These are phyloP conservation scores for Penicillium sp. DNA, from an alignment of 2,329 filamentous ascomycete genomes.

Conservation along the genomic window DNA sequence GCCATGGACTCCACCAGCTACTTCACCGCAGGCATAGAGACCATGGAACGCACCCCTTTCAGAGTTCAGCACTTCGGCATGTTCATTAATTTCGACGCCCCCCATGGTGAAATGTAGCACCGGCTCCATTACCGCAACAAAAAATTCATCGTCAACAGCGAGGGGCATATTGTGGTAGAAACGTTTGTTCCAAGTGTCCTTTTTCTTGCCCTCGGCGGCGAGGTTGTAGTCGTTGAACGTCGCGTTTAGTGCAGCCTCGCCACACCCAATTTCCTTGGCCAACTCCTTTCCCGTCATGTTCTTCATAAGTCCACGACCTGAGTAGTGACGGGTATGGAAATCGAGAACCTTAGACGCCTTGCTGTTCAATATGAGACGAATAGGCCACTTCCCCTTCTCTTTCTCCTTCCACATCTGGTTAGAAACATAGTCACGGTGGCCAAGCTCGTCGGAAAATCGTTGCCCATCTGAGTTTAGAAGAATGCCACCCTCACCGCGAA, in stretches of 20 bases:
- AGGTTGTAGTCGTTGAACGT: conserved; percentile 93
- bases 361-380: conserved; percentile 94
- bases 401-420: conserved; percentile 99
- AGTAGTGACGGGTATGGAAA: conserved; percentile 99
- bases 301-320: conserved; percentile 97
- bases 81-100: conserved; percentile 98
- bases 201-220: conserved; percentile 94
- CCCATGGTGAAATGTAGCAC: conserved; percentile 99
- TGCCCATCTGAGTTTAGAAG: conserved; percentile 92
- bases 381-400: conserved; percentile 93
- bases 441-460: conserved; percentile 97
- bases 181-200: conserved; percentile 97
- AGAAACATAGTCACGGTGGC: conserved; percentile 98
- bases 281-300: conserved; percentile 96
- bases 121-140: conserved; percentile 96
- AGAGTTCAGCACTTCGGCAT: conserved; percentile 87
- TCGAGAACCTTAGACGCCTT: conserved; percentile 98
- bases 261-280: conserved; percentile 94
- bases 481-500: conserved; percentile 96
- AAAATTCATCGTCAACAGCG: conserved; percentile 88
- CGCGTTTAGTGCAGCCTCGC: conserved; percentile 79
- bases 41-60: conserved; percentile 93
- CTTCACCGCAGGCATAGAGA: conserved; percentile 93
- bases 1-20: conserved; percentile 96
- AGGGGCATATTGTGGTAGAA: conserved; percentile 97